Evolutionary conservation across 2,329 filamentous ascomycete genomes (phyloP).

Genomic region (Setomelanomma holmii): DNA sequence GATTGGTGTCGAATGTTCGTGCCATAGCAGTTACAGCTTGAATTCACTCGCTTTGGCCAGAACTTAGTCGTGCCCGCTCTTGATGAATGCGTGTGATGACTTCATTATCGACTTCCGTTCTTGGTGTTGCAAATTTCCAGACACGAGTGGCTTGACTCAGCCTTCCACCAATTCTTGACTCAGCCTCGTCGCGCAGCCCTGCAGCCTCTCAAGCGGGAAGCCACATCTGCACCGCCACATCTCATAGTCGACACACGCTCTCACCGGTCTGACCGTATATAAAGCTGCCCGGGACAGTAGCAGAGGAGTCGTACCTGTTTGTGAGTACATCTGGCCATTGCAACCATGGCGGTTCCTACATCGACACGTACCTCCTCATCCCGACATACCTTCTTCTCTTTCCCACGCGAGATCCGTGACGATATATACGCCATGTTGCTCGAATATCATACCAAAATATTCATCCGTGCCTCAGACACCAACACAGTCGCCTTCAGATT

Average conservation of each 20-base stretch:
- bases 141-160: not conserved
- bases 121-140: not conserved
- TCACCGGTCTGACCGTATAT: too few species aligned
- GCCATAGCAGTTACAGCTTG: not conserved
- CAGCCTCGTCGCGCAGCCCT: not conserved
- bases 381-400: not conserved
- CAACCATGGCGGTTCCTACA: not conserved
- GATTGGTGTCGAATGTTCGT: not conserved
- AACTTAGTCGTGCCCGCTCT: not conserved
- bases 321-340: too few species aligned
- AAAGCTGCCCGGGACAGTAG: too few species aligned
- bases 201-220: not conserved
- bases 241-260: not conserved
- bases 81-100: too few species aligned
- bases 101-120: too few species aligned
- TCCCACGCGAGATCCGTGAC: not conserved
- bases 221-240: not conserved
- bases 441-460: not conserved
- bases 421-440: not conserved
- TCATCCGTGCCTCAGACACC: not conserved
- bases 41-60: not conserved
- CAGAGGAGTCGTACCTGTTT: too few species aligned
- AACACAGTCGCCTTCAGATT: not conserved
- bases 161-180: not conserved
- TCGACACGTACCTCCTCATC: not conserved